Conservation (phyloP, 2,329 filamentous ascomycete genomes). For the Fusarium subglutinans region DNA sequence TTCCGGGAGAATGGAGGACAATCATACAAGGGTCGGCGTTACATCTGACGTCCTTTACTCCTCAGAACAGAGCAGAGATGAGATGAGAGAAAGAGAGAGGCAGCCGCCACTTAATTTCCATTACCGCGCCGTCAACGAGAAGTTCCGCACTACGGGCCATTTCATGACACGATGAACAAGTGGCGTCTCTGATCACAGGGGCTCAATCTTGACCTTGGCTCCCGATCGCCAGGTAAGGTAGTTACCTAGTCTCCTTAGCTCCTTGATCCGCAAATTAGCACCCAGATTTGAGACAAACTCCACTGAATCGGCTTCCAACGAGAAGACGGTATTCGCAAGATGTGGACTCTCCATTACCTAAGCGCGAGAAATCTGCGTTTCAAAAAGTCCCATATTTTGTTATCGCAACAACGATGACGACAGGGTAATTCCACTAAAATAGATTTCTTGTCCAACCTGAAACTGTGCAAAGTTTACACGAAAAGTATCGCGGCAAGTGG, state of each 20-base stretch:
- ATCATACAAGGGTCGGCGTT: background rate
- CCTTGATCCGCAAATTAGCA: background rate
- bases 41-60: background rate
- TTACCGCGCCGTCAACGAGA: background rate
- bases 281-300: background rate
- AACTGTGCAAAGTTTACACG: background rate
- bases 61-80: background rate
- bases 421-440: background rate
- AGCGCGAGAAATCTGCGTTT: background rate
- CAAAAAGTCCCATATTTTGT: background rate
- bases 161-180: background rate
- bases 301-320: background rate
- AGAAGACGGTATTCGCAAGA: background rate
- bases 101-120: conserved; percentile 3
- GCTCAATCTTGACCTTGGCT: background rate
- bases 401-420: background rate
- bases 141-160: conserved; percentile 6
- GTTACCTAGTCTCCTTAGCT: background rate
- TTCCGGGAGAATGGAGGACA: background rate
- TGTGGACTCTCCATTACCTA: background rate
- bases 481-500: background rate
- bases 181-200: conserved; percentile 16
- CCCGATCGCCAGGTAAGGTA: conserved; percentile 8
- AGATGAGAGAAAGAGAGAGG: background rate
- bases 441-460: background rate